Percentiles rank a stretch among this genome's conserved stretches.
Conservation (phyloP, 208 protist genomes). For the Leishmania tarentolae region DNA sequence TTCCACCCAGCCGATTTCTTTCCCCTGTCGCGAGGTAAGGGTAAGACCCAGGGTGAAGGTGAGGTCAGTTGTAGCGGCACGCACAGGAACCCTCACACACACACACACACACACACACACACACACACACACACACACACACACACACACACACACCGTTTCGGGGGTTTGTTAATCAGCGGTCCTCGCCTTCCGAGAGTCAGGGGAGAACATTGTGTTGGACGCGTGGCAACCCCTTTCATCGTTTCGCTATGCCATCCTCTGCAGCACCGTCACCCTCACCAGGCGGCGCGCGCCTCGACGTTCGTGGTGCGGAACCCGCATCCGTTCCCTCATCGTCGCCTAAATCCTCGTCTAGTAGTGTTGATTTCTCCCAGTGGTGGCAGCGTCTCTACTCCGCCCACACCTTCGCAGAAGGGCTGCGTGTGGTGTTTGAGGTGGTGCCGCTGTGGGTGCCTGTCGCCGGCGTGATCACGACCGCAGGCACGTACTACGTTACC, state of each 20-base stretch:
- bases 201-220: background rate
- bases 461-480: constrained; percentile 38
- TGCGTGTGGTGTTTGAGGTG: constrained; percentile 48
- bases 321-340: constrained; percentile 15
- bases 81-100: background rate
- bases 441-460: constrained; percentile 76
- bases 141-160: background rate
- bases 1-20: background rate
- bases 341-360: background rate
- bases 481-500: constrained; percentile 58
- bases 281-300: background rate
- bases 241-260: constrained; percentile 13
- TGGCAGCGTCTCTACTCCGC: constrained; percentile 67
- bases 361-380: constrained; percentile 24
- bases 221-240: background rate
- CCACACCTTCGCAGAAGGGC: constrained; percentile 51
- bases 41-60: background rate
- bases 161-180: background rate
- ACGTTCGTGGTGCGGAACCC: background rate
- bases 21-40: background rate
- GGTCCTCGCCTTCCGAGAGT: background rate
- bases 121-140: background rate
- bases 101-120: background rate
- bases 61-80: background rate
- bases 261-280: constrained; percentile 5